Evolutionary conservation across 805 yeast species (phyloP), one percentile per base, ranked within the genome.

Genomic region (Hanseniaspora mollemarum): DNA sequence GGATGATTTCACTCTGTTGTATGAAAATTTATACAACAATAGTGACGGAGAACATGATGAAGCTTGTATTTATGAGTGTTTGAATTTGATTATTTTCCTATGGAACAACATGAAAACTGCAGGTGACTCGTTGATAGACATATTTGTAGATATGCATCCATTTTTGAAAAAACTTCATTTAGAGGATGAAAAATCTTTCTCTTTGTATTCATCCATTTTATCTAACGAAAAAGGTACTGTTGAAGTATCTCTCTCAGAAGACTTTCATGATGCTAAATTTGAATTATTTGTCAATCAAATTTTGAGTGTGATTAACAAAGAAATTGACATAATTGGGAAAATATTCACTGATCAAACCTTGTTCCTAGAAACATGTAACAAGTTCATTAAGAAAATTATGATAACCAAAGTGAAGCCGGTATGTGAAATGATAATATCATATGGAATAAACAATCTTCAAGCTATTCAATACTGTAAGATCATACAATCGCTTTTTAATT

Each of bases 141-240:
- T 40, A 1, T 40, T 46, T 32, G 40, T 46, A 13, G 44, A 46
- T 18, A 46, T 31, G 36, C 51, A 46, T 39, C 51, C 51, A 13
- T 43, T 29, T 43, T 31, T 43, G 18, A 29, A 29, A 22, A 43
- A 29, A 4, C 15, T 43, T 19, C 26, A 43, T 32, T 32, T 43
- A 3, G 29, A 31, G 4, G 38, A 32, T 4, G 26, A 43, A 22
- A 22, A 43, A 18, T 24, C 18, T 29, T 4, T 41, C 2, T 4
- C n/a, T 3, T 15, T 13, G n/a, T 29, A 41, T 41, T 28, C 45
- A 6, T 41, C 45, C 4, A 18, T 41, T 18, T 25, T 39, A 19
- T 9, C 12, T n/a, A 13, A 15, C 3, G 19, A 5, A n/a, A 10
- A 4, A n/a, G 26, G 9, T 25, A n/a, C 5, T 25, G n/a, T 31